Conservation (phyloP, 768 basidiomycete species). For the Kwoniella bestiolae region DNA sequence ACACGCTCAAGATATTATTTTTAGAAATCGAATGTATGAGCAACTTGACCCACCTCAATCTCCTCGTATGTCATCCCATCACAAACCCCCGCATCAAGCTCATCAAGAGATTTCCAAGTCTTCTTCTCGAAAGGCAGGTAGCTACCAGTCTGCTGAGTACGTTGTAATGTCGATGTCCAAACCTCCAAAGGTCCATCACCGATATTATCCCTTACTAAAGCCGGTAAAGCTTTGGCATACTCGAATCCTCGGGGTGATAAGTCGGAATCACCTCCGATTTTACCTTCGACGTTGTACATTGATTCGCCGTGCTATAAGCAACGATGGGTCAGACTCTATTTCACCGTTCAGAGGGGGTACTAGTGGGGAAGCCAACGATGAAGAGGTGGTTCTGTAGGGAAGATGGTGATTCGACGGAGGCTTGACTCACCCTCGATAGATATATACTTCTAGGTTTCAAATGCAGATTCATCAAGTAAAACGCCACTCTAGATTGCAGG, state of each 20-base stretch:
- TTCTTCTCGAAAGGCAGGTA: slow-evolving; percentile 82
- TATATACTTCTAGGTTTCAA: slow-evolving; percentile 95
- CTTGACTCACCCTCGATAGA: slow-evolving; percentile 77
- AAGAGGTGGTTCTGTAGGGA: neutral
- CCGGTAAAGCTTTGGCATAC: slow-evolving; percentile 84
- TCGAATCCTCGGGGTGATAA: slow-evolving; percentile 81
- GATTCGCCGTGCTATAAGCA: slow-evolving; percentile 92
- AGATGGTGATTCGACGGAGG: neutral
- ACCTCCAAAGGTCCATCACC: slow-evolving; percentile 87
- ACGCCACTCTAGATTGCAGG: slow-evolving; percentile 93
- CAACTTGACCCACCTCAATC: slow-evolving; percentile 78
- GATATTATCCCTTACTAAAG: slow-evolving; percentile 83
- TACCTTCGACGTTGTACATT: slow-evolving; percentile 92
- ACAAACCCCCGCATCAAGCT: slow-evolving; percentile 97
- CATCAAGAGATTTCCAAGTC: slow-evolving; percentile 98
- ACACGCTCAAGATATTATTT: neutral
- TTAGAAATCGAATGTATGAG: neutral
- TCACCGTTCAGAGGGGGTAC: neutral
- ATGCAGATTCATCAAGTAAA: slow-evolving; percentile 98
- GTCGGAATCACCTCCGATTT: slow-evolving; percentile 95
- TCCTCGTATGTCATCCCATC: slow-evolving; percentile 99
- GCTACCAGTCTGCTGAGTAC: slow-evolving; percentile 89
- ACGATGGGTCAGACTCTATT: no score
- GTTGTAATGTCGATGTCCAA: slow-evolving; percentile 96
- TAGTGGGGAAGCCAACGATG: neutral